Evolutionary conservation across 148 eudicot species (phyloP).

Genomic region (Camellia granthamiana): DNA sequence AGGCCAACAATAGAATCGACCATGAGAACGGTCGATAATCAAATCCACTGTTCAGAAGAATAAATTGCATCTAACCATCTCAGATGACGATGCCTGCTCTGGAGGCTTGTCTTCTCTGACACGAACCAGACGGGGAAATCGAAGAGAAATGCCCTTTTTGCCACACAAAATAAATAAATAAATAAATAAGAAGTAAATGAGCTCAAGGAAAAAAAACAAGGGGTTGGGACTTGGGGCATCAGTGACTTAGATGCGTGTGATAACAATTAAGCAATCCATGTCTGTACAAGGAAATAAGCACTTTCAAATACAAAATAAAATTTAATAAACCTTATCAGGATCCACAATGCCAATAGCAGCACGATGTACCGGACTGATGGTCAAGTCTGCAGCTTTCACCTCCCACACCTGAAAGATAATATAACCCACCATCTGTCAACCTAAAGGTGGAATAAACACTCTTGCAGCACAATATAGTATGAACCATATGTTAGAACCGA

Average conservation of each 20-base stretch:
- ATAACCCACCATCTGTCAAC: not conserved
- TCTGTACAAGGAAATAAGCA: not conserved
- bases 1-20: not conserved
- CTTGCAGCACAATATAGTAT: not conserved
- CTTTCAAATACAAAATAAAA: not conserved
- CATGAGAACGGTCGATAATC: not conserved
- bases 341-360: conserved; percentile 89
- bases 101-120: conserved; percentile 83
- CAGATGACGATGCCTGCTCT: conserved; percentile 85
- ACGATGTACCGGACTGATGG: conserved; percentile 89
- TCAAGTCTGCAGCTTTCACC: conserved; percentile 96
- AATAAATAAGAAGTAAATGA: not conserved
- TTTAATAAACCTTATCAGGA: conserved; percentile 55
- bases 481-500: not conserved
- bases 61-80: conserved; percentile 45
- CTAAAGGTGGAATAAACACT: not conserved
- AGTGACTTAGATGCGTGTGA: not conserved
- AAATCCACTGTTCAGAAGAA: not conserved
- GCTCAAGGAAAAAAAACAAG: not conserved
- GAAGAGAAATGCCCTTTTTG: conserved; percentile 79
- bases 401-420: conserved; percentile 77
- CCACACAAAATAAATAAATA: not conserved
- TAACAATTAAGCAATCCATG: not conserved
- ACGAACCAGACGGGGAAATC: conserved; percentile 87
- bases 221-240: not conserved